Percentiles rank a stretch among this genome's conserved stretches.
These are phyloP conservation scores for Auricularia cornea DNA, from an alignment of 768 basidiomycete genomes.

Conservation along the genomic window DNA sequence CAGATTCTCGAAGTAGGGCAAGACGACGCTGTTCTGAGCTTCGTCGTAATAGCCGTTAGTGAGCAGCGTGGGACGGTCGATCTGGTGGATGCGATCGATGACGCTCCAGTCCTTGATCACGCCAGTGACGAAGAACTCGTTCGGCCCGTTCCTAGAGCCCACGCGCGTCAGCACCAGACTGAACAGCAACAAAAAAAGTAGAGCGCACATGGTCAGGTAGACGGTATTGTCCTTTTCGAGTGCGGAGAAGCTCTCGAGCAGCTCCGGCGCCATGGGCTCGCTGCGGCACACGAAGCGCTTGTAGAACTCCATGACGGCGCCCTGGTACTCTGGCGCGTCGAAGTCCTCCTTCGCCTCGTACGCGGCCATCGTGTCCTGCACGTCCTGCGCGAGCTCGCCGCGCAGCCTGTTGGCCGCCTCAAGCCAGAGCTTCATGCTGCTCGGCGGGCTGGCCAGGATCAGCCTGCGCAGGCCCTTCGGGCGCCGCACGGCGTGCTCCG, in stretches of 20 bases:
- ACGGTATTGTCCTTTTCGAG: conserved; percentile 6
- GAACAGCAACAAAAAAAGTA: not conserved
- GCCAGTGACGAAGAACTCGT: conserved; percentile 5
- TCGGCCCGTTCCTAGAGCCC: conserved; percentile 3
- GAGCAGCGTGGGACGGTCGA: conserved; percentile 23
- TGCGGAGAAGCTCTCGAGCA: not conserved
- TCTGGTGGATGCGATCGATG: conserved; percentile 3
- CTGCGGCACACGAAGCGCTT: not conserved
- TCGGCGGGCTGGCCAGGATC: not conserved
- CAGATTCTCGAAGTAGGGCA: conserved; percentile 38
- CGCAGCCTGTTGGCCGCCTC: conserved; percentile 1
- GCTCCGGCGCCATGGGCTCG: conserved; percentile 1
- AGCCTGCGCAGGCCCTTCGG: conserved; percentile 3
- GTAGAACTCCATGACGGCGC: conserved; percentile 5
- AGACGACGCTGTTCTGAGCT: conserved; percentile 29
- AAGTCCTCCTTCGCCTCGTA: not conserved
- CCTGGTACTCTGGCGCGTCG: conserved; percentile 2
- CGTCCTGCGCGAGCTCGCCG: not conserved
- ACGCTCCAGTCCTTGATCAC: conserved; percentile 3
- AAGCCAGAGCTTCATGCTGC: conserved; percentile 3
- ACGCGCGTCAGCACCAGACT: too few relatives aligned
- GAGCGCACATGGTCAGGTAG: conserved; percentile 2
- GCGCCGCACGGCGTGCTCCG: conserved; percentile 1
- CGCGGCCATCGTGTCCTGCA: conserved; percentile 2
- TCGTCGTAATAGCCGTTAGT: conserved; percentile 37